Base-by-base conservation (phyloP, 2,329 filamentous ascomycete species). In the Escovopsis sp. region DNA sequence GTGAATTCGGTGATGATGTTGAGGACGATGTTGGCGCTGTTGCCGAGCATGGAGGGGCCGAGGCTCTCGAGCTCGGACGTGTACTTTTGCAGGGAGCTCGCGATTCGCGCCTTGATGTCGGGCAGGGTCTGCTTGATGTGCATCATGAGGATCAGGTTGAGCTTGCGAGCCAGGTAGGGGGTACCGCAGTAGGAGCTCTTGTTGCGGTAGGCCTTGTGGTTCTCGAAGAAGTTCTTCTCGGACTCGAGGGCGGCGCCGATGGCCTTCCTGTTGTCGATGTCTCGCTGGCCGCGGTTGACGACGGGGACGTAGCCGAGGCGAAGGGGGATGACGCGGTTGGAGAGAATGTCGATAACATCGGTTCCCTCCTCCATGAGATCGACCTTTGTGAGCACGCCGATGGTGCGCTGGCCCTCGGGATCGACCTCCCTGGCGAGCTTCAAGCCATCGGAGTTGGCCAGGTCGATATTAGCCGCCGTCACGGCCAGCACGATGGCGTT, bases 61-160 rank as follows among this genome's bases (percentile, higher is more conserved):
- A 98, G 72, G 47, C 80, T 78, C 43, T 76, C 69, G 16, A 98
- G 73, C 62, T 98, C 91, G 35, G 77, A 65, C 4, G 76, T 71
- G 63, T 98, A 98, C 61, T 98, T 98, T 58, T 88, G 81, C 45
- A 98, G 70, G 12, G 89, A 95, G 51, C 84, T 83, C n/a, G 84
- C 76, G 53, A 98, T 98, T 48, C 93, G 83, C 12, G 84, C 86
- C 68, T 98, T 98, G 71, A 98, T 98, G 58, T 98, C 91, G 34
- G 91, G 91, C 12, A 98, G 75, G 2, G 91, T 98, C 68, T 98
- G 89, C 67, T 98, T 98, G 71, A 98, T 98, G 70, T 98, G 91
- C 91, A 98, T 98, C 89, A 98, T 96, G 52, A 98, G 74, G 57
- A 98, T 96, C 55, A 98, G 72, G 65, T 98, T 98, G 46, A 98